Conservation (phyloP, 805 yeast genomes). For the Zygosaccharomyces bailii region DNA sequence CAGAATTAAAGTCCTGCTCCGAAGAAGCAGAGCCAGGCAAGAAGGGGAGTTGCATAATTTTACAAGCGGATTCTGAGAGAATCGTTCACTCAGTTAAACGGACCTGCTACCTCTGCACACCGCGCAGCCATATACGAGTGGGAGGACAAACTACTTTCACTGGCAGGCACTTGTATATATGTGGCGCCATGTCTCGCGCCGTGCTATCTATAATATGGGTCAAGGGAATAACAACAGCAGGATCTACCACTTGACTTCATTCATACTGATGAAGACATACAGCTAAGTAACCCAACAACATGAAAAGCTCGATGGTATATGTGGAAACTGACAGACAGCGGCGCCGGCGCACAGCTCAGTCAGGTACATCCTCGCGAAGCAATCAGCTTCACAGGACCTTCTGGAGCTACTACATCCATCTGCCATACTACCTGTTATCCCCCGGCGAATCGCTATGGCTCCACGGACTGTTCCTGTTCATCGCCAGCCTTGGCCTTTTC, state of each 20-base stretch:
- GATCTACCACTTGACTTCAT: too few species aligned
- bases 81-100: too few species aligned
- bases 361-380: background rate
- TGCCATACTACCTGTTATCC: constrained; percentile 45
- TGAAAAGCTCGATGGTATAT: constrained; percentile 7
- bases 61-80: too few species aligned
- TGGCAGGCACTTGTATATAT: background rate
- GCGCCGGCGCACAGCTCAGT: background rate
- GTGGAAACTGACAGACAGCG: constrained; percentile 10
- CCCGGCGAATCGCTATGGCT: constrained; percentile 40
- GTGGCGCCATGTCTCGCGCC: background rate
- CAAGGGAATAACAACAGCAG: background rate
- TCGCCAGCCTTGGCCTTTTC: constrained; percentile 40
- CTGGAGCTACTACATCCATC: constrained; percentile 45
- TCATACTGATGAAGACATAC: too few species aligned
- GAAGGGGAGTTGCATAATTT: too few species aligned
- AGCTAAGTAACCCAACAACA: too few species aligned
- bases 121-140: too few species aligned
- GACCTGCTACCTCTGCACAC: too few species aligned
- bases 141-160: too few species aligned
- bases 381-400: constrained; percentile 22
- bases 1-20: too few species aligned
- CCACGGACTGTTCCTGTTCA: constrained; percentile 38
- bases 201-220: background rate
- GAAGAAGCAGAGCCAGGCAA: too few species aligned